Conservation (phyloP, 805 yeast genomes). For the Lipomyces yamanashiensis region DNA sequence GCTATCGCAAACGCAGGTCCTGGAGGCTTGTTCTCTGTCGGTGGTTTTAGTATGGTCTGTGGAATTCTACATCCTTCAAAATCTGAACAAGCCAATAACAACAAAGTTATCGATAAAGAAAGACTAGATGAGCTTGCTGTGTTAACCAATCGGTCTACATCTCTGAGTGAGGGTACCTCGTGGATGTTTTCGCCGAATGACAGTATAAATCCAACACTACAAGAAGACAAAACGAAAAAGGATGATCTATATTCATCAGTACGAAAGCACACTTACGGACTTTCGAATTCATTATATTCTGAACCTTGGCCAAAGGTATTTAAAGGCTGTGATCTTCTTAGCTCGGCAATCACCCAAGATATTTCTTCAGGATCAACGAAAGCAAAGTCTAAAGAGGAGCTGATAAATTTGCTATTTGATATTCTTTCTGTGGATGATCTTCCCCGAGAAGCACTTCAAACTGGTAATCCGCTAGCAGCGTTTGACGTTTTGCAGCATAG, state of each 20-base stretch:
- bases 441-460: slow-evolving; percentile 43
- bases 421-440: slow-evolving; percentile 57
- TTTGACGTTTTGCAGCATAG: slow-evolving; percentile 57
- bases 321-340: slow-evolving; percentile 56
- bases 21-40: slow-evolving; percentile 49
- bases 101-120: slow-evolving; percentile 1
- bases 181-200: slow-evolving; percentile 24
- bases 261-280: slow-evolving; percentile 53
- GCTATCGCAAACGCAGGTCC: slow-evolving; percentile 40
- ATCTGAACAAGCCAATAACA: background rate
- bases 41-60: slow-evolving; percentile 67
- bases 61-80: slow-evolving; percentile 51
- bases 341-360: slow-evolving; percentile 37
- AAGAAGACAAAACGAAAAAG: background rate
- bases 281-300: slow-evolving; percentile 69
- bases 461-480: slow-evolving; percentile 40
- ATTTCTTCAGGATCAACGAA: slow-evolving; percentile 5
- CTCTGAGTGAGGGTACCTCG: slow-evolving; percentile 22
- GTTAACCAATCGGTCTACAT: slow-evolving; percentile 41
- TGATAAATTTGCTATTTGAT: slow-evolving; percentile 59
- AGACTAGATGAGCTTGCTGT: slow-evolving; percentile 38
- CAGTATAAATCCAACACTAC: slow-evolving; percentile 13
- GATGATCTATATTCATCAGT: slow-evolving; percentile 6
- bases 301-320: slow-evolving; percentile 78
- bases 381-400: slow-evolving; percentile 33